Base-by-base conservation (phyloP, 192 early-diverging fungal species). In the Backusella luteola region DNA sequence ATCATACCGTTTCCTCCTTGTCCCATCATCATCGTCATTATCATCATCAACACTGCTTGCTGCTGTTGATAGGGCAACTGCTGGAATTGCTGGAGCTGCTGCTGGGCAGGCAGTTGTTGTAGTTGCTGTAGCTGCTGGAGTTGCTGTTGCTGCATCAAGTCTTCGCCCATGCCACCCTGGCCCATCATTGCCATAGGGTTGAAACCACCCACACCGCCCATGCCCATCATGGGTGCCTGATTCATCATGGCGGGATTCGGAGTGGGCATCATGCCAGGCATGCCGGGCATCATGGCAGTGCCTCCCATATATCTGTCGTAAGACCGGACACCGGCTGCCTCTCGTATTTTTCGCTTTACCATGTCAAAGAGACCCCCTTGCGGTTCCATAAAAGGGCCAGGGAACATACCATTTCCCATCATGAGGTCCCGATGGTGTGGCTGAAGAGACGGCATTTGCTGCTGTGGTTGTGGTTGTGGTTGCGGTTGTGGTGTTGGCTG, bases 211-310 rank as follows among this genome's bases (percentile, higher is more conserved):
- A n/a, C 9, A 8, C 53, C 53, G 0, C 53, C 52, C 52, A 53
- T 53, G 35, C 15, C 19, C n/a, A 38, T 38, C 68, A 69, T 69
- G 34, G 68, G 68, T 2, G 34, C 5, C 26, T 69, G 68, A 63
- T 63, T 63, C 68, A 69, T 69, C 68, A 69, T 38, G 6, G 19
- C 6, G 19, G 68, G 68, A 69, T 69, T 63, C 56, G 56, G 34
- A 14, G 35, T 38, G 6, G n/a, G 34, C 68, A 69, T 69, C 36
- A 39, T 39, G 19, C 11, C 36, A 38, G 19, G n/a, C n/a, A 41
- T 39, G 0, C 38, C n/a, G 19, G 36, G 68, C 34, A 41, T 38
- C 35, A 69, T 39, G 34, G 68, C 23, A 0, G 8, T 9, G 3
- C 21, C 21, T 63, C 23, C 56, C 56, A 63, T 41, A 26, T 26